Conservation (phyloP, 129 eudicot genomes). For the Ambrosia trifida region DNA sequence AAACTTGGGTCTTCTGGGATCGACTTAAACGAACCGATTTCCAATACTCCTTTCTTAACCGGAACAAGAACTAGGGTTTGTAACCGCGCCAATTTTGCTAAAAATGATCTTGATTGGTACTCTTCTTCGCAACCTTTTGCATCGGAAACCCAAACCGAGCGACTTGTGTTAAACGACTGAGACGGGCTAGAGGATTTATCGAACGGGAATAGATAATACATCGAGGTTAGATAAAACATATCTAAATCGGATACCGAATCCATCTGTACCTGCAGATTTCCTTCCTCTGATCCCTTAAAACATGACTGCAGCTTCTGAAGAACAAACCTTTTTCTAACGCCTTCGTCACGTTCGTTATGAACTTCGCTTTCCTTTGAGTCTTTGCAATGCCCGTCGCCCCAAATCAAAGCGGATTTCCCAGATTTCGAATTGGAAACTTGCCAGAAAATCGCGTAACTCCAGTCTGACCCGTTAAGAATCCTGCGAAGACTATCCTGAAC, state of each 20-base stretch:
- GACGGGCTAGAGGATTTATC: slow-evolving; percentile 89
- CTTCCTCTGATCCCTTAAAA: slow-evolving; percentile 59
- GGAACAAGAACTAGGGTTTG: slow-evolving; percentile 84
- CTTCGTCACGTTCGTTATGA: slow-evolving; percentile 22
- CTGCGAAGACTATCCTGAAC: slow-evolving; percentile 57
- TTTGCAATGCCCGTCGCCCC: slow-evolving; percentile 84
- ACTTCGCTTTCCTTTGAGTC: slow-evolving; percentile 43
- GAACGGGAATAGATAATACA: slow-evolving; percentile 69
- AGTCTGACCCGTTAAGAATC: slow-evolving; percentile 73
- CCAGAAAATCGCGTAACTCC: slow-evolving; percentile 90
- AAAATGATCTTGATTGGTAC: slow-evolving; percentile 65
- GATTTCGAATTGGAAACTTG: slow-evolving; percentile 79
- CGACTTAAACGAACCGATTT: slow-evolving; percentile 68
- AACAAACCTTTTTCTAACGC: slow-evolving; percentile 46
- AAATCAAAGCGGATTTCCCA: slow-evolving; percentile 83
- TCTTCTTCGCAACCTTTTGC: slow-evolving; percentile 59
- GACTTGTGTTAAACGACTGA: slow-evolving; percentile 70
- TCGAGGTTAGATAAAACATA: slow-evolving; percentile 76
- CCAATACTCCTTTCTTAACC: slow-evolving; percentile 76
- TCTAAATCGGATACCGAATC: slow-evolving; percentile 66
- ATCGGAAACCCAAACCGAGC: slow-evolving; percentile 78
- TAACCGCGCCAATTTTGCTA: slow-evolving; percentile 57
- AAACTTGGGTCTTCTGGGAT: slow-evolving; percentile 69
- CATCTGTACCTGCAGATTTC: slow-evolving; percentile 46
- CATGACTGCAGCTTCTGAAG: slow-evolving; percentile 68